Conservation (phyloP, 148 eudicot species). For the Arctostaphylos glauca region DNA sequence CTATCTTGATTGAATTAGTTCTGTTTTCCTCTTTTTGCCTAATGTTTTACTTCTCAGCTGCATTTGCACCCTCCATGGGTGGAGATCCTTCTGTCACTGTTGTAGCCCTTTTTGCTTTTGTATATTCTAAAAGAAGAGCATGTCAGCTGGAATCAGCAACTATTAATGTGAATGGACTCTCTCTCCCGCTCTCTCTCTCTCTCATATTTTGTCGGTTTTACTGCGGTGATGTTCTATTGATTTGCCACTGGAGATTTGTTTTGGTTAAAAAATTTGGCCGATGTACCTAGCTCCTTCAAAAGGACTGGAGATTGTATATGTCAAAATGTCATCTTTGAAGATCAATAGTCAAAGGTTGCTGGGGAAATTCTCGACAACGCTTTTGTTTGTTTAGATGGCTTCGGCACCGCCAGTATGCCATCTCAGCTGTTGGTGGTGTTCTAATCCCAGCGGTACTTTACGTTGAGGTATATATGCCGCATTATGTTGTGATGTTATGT, state of each 20-base stretch:
- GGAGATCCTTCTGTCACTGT: background rate
- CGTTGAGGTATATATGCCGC: background rate
- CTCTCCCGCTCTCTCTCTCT: background rate
- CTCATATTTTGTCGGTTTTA: background rate
- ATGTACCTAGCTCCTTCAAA: too few relatives aligned
- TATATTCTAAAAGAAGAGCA: background rate
- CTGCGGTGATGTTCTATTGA: background rate
- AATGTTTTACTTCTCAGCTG: background rate
- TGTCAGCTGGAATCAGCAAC: background rate
- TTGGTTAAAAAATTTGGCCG: background rate
- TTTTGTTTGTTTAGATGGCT: background rate
- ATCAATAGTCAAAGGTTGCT: too few relatives aligned
- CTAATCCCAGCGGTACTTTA: background rate
- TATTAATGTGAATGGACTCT: background rate
- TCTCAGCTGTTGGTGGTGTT: background rate
- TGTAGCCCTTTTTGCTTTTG: background rate
- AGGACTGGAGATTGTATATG: too few relatives aligned
- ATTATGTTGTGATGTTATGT: too few relatives aligned
- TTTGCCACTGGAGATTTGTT: background rate
- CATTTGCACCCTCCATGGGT: background rate
- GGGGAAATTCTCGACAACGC: background rate
- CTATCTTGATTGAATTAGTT: conserved; percentile 60
- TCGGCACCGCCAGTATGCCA: background rate
- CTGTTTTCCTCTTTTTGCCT: background rate
- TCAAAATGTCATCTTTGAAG: too few relatives aligned